Percentiles rank a stretch among this genome's conserved stretches.
Conservation (phyloP, 768 basidiomycete genomes). For the Strobilomyces confusus region DNA sequence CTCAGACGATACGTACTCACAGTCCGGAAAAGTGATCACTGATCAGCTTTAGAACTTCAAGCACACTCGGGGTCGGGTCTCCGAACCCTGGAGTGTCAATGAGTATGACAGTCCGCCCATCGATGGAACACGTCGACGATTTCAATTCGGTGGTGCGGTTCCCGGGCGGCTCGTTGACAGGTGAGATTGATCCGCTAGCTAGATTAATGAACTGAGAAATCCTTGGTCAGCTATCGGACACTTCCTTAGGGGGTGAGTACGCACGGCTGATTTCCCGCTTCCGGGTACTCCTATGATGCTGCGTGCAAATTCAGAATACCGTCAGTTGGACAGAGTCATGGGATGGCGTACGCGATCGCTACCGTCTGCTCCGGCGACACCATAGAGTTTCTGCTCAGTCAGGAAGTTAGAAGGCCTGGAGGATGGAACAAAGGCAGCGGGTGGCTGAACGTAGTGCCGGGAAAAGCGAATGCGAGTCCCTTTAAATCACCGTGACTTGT, state of each 20-base stretch:
- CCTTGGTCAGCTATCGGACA: not conserved
- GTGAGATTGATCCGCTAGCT: conserved; percentile 17
- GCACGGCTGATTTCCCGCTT: conserved; percentile 32
- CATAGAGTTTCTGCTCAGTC: conserved; percentile 14
- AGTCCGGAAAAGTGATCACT: conserved; percentile 30
- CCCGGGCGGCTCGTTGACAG: conserved; percentile 24
- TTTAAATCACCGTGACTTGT: conserved; percentile 17
- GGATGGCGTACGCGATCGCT: conserved; percentile 25
- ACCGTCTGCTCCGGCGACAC: conserved; percentile 11
- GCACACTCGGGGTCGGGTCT: conserved; percentile 44
- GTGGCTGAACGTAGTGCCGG: not conserved
- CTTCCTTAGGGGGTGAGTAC: conserved; percentile 1
- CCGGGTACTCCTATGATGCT: conserved; percentile 31
- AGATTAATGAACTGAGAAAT: conserved; percentile 18
- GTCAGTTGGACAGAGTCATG: not conserved
- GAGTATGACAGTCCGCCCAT: conserved; percentile 40
- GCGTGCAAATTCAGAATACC: conserved; percentile 7
- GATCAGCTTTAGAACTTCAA: conserved; percentile 43
- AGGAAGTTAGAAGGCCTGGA: not conserved
- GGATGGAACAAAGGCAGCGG: not conserved
- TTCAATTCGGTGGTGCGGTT: conserved; percentile 22
- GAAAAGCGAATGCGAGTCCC: not conserved
- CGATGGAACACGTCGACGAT: conserved; percentile 39
- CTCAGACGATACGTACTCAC: conserved; percentile 15
- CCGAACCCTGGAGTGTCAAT: conserved; percentile 64